Evolutionary conservation across 2,329 filamentous ascomycete species (phyloP), one percentile per base, ranked within the genome.

Genomic region (Simplicillium aogashimaense): DNA sequence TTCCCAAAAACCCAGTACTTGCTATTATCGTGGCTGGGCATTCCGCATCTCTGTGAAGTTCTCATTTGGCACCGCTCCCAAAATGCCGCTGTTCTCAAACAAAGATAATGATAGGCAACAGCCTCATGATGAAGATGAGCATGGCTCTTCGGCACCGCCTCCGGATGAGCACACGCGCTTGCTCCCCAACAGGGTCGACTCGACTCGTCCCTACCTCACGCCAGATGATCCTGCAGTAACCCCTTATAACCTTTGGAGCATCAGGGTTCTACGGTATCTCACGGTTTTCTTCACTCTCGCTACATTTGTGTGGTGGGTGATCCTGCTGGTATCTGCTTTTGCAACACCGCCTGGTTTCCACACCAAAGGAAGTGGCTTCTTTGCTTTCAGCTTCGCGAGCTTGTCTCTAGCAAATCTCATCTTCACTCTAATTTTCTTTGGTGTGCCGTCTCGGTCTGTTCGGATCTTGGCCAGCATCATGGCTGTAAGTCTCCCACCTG

Each of bases 161-260:
- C 57, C 69, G 7, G 62, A 73, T 47, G 74, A 79, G 53, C 71
- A 73, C 47, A 78, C 74, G 3, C 74, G 83, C 25, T 69, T 94
- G 49, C 72, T 94, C 18, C 80, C 81, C 30, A 82, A 80, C 52
- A 74, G 78, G 42, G 64, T 77, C 34, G 74, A 83, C 53, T 68
- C 69, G 50, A 52, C 47, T 30, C 51, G 55, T 15, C 55, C 47
- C 7, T 46, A 63, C 36, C 56, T 68, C 17, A 53, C 53, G 8
- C 63, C 65, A 16, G 65, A 68, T 40, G 65, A 68, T 42, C 64
- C 65, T 9, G 65, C 64, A n/a, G 65, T 94, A 61, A 86, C 87
- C 3, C 92, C 92, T 0, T 95, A 95, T 65, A 98, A 98, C 53
- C 76, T 97, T 30, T 95, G 88, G 83, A 86, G 79, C 43, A 84